Percentiles rank a stretch among this genome's conserved stretches.
These are phyloP conservation scores for Scedosporium boydii DNA, from an alignment of 2,329 filamentous ascomycete species.

Conservation along the genomic window DNA sequence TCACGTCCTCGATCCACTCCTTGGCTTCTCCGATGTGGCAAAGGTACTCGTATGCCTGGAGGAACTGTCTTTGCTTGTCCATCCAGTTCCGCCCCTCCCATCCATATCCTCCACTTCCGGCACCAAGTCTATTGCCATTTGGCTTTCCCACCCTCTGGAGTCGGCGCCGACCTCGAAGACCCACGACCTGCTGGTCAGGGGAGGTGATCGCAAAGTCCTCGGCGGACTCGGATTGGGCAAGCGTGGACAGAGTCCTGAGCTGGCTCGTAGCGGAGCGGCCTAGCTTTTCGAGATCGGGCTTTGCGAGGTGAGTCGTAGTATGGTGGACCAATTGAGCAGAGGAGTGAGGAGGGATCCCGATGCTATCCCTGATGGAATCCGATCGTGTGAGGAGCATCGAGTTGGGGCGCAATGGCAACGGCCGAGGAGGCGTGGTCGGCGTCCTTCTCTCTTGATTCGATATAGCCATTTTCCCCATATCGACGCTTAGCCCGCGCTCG, in stretches of 20 bases:
- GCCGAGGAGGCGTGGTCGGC: constrained; percentile 32
- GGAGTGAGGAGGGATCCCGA: constrained; percentile 19
- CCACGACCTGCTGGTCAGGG: constrained; percentile 75
- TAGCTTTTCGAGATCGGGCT: constrained; percentile 69
- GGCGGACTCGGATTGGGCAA: constrained; percentile 64
- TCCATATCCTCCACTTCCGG: constrained; percentile 41
- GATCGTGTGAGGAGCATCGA: constrained; percentile 52
- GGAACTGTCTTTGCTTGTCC: constrained; percentile 94
- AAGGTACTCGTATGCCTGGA: constrained; percentile 96
- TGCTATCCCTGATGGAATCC: constrained; percentile 36
- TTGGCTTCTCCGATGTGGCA: constrained; percentile 98
- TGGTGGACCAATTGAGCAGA: constrained; percentile 22
- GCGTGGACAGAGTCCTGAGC: constrained; percentile 74
- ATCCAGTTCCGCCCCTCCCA: constrained; percentile 93
- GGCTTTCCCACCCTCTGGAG: constrained; percentile 62
- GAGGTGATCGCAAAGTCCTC: constrained; percentile 76
- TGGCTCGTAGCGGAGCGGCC: constrained; percentile 86
- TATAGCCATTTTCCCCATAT: constrained; percentile 46
- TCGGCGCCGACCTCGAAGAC: constrained; percentile 72
- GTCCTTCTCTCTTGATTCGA: constrained; percentile 27
- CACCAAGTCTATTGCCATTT: constrained; percentile 18
- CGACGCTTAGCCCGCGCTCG: constrained; percentile 55
- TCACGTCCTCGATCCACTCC: constrained; percentile 94
- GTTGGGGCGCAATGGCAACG: constrained; percentile 39
- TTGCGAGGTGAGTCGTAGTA: constrained; percentile 39